Evolutionary conservation across 2,329 filamentous ascomycete genomes (phyloP).

Genomic region (Neonectria ditissima): DNA sequence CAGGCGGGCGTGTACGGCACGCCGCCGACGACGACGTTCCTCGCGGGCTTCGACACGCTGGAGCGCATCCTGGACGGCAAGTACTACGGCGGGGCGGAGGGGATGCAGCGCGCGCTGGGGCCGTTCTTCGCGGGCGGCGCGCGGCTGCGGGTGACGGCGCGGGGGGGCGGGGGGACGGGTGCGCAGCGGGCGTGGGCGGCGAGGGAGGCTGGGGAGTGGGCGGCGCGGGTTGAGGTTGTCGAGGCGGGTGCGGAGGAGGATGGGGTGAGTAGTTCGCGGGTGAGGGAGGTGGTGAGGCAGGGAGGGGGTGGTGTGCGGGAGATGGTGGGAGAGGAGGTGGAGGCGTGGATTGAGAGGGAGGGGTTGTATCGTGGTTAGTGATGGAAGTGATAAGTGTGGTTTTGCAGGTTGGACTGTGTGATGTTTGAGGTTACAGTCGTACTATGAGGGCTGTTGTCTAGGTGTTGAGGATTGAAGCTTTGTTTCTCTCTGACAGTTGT

Average conservation of each 20-base stretch:
- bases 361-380: conserved; percentile 63
- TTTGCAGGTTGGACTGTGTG: too few relatives aligned
- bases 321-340: conserved; percentile 69
- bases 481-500: too few relatives aligned
- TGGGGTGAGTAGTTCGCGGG: conserved; percentile 71
- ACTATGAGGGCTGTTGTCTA: too few relatives aligned
- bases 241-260: conserved; percentile 58
- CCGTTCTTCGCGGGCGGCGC: conserved; percentile 73
- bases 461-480: too few relatives aligned
- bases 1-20: conserved; percentile 56
- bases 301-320: conserved; percentile 60
- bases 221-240: conserved; percentile 69
- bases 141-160: conserved; percentile 71
- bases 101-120: conserved; percentile 65
- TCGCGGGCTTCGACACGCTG: conserved; percentile 82
- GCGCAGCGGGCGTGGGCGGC: conserved; percentile 59
- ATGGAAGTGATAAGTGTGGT: background rate
- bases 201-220: conserved; percentile 67
- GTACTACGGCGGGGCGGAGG: conserved; percentile 66
- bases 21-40: conserved; percentile 69
- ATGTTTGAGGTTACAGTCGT: too few relatives aligned
- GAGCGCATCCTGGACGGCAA: conserved; percentile 78
- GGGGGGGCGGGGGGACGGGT: conserved; percentile 63
- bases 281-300: conserved; percentile 66
- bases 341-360: conserved; percentile 67